Base-by-base conservation (phyloP, 1,284 basidiomycete species). In the Irpex sp. region DNA sequence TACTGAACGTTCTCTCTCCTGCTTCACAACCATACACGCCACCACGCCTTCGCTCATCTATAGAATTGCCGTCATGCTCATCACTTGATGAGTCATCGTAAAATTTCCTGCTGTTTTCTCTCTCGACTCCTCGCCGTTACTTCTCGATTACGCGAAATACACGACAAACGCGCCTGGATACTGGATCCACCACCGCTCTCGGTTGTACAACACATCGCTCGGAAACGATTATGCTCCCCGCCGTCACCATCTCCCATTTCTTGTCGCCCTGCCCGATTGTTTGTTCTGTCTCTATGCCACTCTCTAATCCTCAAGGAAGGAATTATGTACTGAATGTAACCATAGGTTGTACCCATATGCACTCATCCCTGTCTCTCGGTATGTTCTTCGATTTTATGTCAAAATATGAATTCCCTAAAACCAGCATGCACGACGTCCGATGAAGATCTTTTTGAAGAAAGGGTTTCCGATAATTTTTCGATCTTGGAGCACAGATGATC, bases 161-260 rank as follows among this genome's bases (percentile, higher is more conserved):
- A 64, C 59, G 56, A 44, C n/a, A 44, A 19, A 13, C 55, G 34
- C 31, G 11, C 26, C 34, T 58, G 36, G 56, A 57, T 55, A 62
- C 60, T 59, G 56, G 36, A 9, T 9, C 49, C 49, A 5, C 49
- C 49, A 26, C 61, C 40, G 15, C 40, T 44, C 57, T 56, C 63
- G 60, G 60, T 64, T 64, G 63, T 64, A 64, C 56, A 62, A 44
- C 57, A 58, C 36, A 17, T 48, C 31, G 37, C 31, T 21, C 21
- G 47, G 48, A 26, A 37, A 21, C 47, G 13, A 48, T 38, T 52
- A 17, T 58, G 21, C 21, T 13, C 61, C 36, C 8, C 52, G 5
- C 55, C 38, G 7, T 37, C 19, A 5, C 34, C 26, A 31, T 55
- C 40, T 11, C 40, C n/a, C 51, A 36, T 56, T 37, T 26, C 49